A percentile compares a stretch with the other conserved stretches of the same genome.
Conservation (phyloP, 139 green algal genomes). For the Chlamydomonas applanata region DNA sequence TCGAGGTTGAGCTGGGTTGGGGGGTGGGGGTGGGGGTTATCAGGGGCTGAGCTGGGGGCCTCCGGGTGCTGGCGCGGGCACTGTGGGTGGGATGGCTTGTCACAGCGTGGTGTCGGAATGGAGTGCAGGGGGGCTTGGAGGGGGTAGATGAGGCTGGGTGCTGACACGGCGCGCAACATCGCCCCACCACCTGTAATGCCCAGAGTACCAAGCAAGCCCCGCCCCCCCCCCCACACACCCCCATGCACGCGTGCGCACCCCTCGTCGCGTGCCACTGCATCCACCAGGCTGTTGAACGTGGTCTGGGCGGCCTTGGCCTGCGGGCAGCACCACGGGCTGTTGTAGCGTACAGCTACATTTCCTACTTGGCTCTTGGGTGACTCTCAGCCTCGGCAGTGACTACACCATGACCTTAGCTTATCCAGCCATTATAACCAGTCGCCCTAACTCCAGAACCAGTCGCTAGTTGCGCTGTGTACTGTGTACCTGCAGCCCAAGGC, state of each 20-base stretch:
- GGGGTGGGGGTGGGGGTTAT: too few relatives aligned
- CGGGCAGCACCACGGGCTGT: not conserved
- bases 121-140: not conserved
- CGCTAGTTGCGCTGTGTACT: too few relatives aligned
- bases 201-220: not conserved
- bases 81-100: not conserved
- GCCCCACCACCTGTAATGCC: too few relatives aligned
- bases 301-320: constrained; percentile 64
- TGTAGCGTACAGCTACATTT: too few relatives aligned
- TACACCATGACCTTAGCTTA: too few relatives aligned
- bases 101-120: not conserved
- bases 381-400: too few relatives aligned
- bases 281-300: constrained; percentile 83
- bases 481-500: too few relatives aligned
- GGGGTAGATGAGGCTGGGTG: not conserved
- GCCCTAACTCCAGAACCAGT: too few relatives aligned
- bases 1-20: too few relatives aligned
- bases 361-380: too few relatives aligned
- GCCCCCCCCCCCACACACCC: constrained; percentile 52
- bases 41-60: too few relatives aligned
- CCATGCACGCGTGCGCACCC: constrained; percentile 75
- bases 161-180: not conserved
- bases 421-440: too few relatives aligned
- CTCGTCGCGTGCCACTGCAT: constrained; percentile 73
- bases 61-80: not conserved